A percentile compares a stretch with the other conserved stretches of the same genome.
These are phyloP conservation scores for Candida germanica DNA, from an alignment of 805 yeast genomes.

Conservation along the genomic window DNA sequence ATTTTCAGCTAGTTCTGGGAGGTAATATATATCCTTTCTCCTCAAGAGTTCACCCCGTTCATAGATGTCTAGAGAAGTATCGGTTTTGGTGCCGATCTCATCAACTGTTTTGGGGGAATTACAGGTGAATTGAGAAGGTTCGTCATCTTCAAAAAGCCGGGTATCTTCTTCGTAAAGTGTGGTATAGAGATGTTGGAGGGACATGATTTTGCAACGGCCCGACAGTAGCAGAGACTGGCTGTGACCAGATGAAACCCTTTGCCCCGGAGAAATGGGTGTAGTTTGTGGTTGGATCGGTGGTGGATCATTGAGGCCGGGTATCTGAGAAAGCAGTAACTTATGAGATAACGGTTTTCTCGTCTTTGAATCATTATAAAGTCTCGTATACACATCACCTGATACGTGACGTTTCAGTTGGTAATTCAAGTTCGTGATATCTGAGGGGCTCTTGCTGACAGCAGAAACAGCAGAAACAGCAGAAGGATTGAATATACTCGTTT, in stretches of 20 bases:
- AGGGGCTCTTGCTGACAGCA: neutral
- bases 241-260: neutral
- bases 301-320: too few species aligned
- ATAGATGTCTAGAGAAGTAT: conserved; percentile 40
- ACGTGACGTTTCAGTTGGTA: neutral
- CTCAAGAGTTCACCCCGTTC: conserved; percentile 62
- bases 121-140: conserved; percentile 3
- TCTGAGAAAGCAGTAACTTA: neutral
- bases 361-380: conserved; percentile 10
- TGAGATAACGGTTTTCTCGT: neutral
- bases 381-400: conserved; percentile 11
- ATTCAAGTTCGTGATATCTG: conserved; percentile 7
- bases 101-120: conserved; percentile 7
- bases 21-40: conserved; percentile 46
- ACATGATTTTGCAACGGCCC: conserved; percentile 1
- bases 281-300: too few species aligned
- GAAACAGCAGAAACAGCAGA: neutral
- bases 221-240: neutral
- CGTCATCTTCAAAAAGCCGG: conserved; percentile 19
- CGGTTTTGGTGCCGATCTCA: conserved; percentile 1
- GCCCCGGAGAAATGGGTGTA: neutral
- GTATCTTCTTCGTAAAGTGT: conserved; percentile 26
- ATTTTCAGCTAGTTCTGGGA: conserved; percentile 33
- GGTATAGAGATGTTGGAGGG: conserved; percentile 18
- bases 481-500: neutral